Percentiles rank a stretch among this genome's conserved stretches.
Evolutionary conservation across 2,329 filamentous ascomycete species (phyloP).

Genomic region (Esteya vermicola): DNA sequence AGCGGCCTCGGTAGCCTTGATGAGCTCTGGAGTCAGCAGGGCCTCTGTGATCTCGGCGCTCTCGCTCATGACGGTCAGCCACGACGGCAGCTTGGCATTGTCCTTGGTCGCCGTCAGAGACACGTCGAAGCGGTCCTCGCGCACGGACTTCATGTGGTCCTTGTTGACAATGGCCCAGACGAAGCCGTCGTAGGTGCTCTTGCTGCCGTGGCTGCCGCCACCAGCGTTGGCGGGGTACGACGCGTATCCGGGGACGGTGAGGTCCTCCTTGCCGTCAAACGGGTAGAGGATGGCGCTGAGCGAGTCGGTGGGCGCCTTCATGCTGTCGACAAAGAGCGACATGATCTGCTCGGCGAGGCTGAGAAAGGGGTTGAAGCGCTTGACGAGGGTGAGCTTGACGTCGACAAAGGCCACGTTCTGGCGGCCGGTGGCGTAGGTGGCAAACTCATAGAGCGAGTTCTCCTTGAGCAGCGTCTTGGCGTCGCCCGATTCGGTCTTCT

Average conservation of each 20-base stretch:
- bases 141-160: slow-evolving; percentile 75
- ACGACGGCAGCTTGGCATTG: slow-evolving; percentile 72
- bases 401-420: slow-evolving; percentile 90
- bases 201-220: slow-evolving; percentile 25
- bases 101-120: slow-evolving; percentile 91
- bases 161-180: slow-evolving; percentile 96
- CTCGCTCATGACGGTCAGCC: slow-evolving; percentile 93
- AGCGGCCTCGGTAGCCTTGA: slow-evolving; percentile 65
- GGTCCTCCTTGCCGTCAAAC: slow-evolving; percentile 82
- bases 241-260: slow-evolving; percentile 49
- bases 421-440: slow-evolving; percentile 77
- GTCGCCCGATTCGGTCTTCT: slow-evolving; percentile 18
- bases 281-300: slow-evolving; percentile 69
- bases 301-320: slow-evolving; percentile 54
- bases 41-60: slow-evolving; percentile 86
- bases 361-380: slow-evolving; percentile 70
- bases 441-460: slow-evolving; percentile 75
- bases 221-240: too few relatives aligned
- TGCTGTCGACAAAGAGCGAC: slow-evolving; percentile 68
- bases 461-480: slow-evolving; percentile 59
- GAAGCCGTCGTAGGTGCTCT: slow-evolving; percentile 72
- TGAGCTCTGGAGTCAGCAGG: slow-evolving; percentile 75
- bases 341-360: slow-evolving; percentile 48
- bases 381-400: slow-evolving; percentile 64
- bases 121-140: slow-evolving; percentile 87